phyloP scores from a whole-genome alignment of 192 early-diverging fungal species.

The Entomortierella parvispora region DNA sequence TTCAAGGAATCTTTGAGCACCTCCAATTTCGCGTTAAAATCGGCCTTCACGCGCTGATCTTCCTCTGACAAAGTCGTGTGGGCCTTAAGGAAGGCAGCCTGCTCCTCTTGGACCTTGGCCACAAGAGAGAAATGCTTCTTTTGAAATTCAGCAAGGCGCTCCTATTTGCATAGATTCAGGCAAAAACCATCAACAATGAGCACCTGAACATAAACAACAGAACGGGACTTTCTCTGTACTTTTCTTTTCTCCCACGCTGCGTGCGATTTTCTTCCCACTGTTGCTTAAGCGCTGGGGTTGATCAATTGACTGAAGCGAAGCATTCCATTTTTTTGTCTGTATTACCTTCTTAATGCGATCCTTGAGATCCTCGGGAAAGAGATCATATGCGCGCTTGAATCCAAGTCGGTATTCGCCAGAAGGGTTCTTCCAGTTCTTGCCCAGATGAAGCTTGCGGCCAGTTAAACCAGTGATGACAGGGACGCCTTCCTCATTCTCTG shows the following conservation, averaged over 20 bases:
- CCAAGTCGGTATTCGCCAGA: constrained; percentile 88
- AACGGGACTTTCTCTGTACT: not conserved
- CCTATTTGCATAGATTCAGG: constrained; percentile 48
- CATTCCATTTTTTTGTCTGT: constrained; percentile 6
- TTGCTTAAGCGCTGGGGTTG: not conserved
- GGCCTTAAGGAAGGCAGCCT: constrained; percentile 59
- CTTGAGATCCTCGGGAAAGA: constrained; percentile 73
- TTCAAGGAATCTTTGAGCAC: constrained; percentile 69
- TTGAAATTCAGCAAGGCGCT: constrained; percentile 58
- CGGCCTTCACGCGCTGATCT: constrained; percentile 57
- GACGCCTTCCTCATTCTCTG: constrained; percentile 54
- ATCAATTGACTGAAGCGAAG: not conserved
- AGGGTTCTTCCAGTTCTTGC: constrained; percentile 81
- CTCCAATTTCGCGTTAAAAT: constrained; percentile 72
- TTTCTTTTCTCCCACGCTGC: not conserved
- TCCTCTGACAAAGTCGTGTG: constrained; percentile 51
- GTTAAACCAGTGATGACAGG: constrained; percentile 72
- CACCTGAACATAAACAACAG: not conserved
- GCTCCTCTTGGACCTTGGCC: constrained; percentile 55
- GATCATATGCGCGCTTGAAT: constrained; percentile 76
- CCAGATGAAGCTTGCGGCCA: constrained; percentile 79
- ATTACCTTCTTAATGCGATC: constrained; percentile 64
- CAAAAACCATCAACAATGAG: not conserved
- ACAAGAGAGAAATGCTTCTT: constrained; percentile 56
- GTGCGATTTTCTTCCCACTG: not conserved